phyloP scores from a whole-genome alignment of 1,284 basidiomycete genomes.

The Apiotrichum sp. region DNA sequence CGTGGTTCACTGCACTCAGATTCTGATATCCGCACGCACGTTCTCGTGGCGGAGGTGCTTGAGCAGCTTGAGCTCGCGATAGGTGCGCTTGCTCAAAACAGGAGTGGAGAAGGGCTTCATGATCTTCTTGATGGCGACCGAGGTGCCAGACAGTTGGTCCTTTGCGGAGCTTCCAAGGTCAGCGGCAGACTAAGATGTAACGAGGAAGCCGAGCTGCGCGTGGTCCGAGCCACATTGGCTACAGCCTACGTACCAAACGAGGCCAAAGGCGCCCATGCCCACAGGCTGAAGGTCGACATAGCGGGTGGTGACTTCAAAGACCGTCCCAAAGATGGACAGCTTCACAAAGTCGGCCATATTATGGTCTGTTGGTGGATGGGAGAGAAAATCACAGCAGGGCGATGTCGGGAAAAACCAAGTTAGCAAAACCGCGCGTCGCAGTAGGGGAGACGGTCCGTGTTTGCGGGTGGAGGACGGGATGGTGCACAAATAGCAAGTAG shows the following conservation, averaged over 20 bases:
- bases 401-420: too few relatives aligned
- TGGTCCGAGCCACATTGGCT: neutral
- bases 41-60: slow-evolving; percentile 99
- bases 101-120: slow-evolving; percentile 98
- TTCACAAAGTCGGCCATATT: slow-evolving; percentile 74
- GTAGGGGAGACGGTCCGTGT: too few relatives aligned
- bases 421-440: too few relatives aligned
- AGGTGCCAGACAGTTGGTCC: slow-evolving; percentile 89
- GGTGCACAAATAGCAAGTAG: too few relatives aligned
- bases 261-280: slow-evolving; percentile 97
- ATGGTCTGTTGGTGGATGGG: slow-evolving; percentile 2
- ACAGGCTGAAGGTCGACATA: slow-evolving; percentile 99
- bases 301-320: slow-evolving; percentile 79
- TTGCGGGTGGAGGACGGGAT: too few relatives aligned
- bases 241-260: slow-evolving; percentile 70
- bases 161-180: slow-evolving; percentile 71
- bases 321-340: slow-evolving; percentile 93
- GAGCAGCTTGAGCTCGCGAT: slow-evolving; percentile 94
- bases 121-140: slow-evolving; percentile 98
- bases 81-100: slow-evolving; percentile 95
- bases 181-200: too few relatives aligned
- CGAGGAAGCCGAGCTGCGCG: neutral
- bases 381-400: too few relatives aligned
- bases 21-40: slow-evolving; percentile 49
- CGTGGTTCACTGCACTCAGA: slow-evolving; percentile 1